Percentiles rank a stretch among this genome's conserved stretches.
These are phyloP conservation scores for Spencermartinsiella europaea DNA, from an alignment of 805 yeast species.

Conservation along the genomic window DNA sequence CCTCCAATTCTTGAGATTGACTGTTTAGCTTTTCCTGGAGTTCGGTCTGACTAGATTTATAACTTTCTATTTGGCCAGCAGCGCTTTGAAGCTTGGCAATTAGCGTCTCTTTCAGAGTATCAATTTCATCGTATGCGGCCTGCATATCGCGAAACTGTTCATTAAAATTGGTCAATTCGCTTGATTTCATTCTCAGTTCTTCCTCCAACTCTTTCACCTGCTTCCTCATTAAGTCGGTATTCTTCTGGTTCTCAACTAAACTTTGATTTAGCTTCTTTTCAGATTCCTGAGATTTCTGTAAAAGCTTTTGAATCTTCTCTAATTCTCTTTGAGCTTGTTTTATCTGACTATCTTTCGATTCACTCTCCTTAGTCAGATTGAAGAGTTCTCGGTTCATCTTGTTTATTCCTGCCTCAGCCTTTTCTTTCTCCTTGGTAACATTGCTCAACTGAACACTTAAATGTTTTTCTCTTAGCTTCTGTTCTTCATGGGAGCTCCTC, in stretches of 20 bases:
- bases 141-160: slow-evolving; percentile 14
- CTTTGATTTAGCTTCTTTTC: slow-evolving; percentile 9
- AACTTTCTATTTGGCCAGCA: slow-evolving; percentile 32
- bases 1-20: background rate
- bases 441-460: slow-evolving; percentile 33
- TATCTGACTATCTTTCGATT: slow-evolving; percentile 42
- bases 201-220: slow-evolving; percentile 3
- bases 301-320: slow-evolving; percentile 24
- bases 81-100: slow-evolving; percentile 43
- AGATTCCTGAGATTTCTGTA: slow-evolving; percentile 12
- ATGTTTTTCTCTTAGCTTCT: slow-evolving; percentile 29
- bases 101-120: slow-evolving; percentile 36
- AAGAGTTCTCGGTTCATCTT: slow-evolving; percentile 84
- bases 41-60: slow-evolving; percentile 16
- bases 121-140: slow-evolving; percentile 28
- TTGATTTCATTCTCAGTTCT: slow-evolving; percentile 20
- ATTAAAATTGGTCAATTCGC: slow-evolving; percentile 21
- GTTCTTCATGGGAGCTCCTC: slow-evolving; percentile 30
- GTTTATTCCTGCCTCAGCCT: slow-evolving; percentile 81
- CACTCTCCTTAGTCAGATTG: slow-evolving; percentile 55
- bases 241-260: background rate
- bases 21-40: background rate
- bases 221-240: background rate
- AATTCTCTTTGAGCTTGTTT: slow-evolving; percentile 38
- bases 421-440: slow-evolving; percentile 44